A percentile compares a stretch with the other conserved stretches of the same genome.
phyloP scores from a whole-genome alignment of 2,329 filamentous ascomycete species.

The Alternaria panax region DNA sequence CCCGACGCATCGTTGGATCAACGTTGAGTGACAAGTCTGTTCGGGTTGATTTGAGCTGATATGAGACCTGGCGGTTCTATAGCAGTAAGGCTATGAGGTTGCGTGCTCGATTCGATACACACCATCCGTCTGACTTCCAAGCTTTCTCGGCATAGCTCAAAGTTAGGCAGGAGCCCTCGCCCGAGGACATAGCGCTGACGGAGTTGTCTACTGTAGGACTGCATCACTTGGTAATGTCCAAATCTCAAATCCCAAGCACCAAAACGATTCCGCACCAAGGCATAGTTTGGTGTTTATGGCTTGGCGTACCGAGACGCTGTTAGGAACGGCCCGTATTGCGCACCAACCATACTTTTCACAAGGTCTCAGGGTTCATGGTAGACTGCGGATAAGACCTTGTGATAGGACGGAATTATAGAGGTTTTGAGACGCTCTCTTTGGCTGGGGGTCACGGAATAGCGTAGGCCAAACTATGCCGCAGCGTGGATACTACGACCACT shows the following conservation, averaged over 20 bases:
- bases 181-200: background rate
- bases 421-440: background rate
- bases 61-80: background rate
- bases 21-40: background rate
- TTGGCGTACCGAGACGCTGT: background rate
- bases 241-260: background rate
- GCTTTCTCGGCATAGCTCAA: slow-evolving; percentile 5
- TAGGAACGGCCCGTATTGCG: background rate
- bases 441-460: background rate
- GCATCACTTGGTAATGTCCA: background rate
- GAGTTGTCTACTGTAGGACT: background rate
- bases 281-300: background rate
- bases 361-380: background rate
- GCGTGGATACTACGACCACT: background rate
- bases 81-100: background rate
- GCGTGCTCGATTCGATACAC: background rate
- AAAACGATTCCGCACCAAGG: background rate
- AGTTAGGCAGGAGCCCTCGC: background rate
- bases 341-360: background rate
- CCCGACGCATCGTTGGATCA: background rate
- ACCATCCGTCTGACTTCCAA: background rate
- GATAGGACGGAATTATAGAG: background rate
- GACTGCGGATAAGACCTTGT: background rate
- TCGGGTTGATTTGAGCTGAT: background rate
- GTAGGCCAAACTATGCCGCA: background rate